A percentile compares a stretch with the other conserved stretches of the same genome.
Conservation (phyloP, 2,329 filamentous ascomycete species). For the Aphanocladium album region DNA sequence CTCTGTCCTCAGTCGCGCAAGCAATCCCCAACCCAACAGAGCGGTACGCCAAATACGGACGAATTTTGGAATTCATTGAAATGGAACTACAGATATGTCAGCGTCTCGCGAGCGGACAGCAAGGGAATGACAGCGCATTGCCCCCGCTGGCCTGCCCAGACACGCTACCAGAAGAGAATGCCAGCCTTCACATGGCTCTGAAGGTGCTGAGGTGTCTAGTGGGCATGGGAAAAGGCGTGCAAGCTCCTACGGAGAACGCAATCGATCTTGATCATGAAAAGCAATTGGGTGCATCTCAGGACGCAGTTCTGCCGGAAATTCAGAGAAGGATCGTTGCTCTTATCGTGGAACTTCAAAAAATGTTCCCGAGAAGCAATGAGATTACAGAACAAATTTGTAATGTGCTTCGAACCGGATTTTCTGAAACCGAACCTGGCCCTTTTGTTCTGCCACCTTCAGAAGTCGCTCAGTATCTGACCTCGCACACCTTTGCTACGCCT, state of each 20-base stretch:
- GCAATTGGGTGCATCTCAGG: conserved; percentile 10
- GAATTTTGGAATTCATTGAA: conserved; percentile 58
- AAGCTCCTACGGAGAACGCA: conserved; percentile 60
- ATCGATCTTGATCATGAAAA: conserved; percentile 60
- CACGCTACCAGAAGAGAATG: conserved; percentile 34
- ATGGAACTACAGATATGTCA: conserved; percentile 41
- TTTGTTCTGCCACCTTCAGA: conserved; percentile 67
- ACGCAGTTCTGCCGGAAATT: conserved; percentile 25
- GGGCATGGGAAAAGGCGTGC: conserved; percentile 66
- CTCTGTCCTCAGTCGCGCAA: conserved; percentile 71
- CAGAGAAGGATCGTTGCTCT: conserved; percentile 45
- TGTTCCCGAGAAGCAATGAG: conserved; percentile 58
- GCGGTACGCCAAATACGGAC: conserved; percentile 49
- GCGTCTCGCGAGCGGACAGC: background rate
- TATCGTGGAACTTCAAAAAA: conserved; percentile 40
- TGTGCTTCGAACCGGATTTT: conserved; percentile 69
- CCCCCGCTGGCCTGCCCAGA: conserved; percentile 18
- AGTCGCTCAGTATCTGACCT: conserved; percentile 62
- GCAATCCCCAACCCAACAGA: conserved; percentile 55
- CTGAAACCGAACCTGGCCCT: conserved; percentile 66
- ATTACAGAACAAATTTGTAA: conserved; percentile 67
- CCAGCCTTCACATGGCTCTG: conserved; percentile 43
- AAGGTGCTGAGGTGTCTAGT: conserved; percentile 62
- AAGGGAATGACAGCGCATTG: background rate
- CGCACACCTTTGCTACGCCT: conserved; percentile 54